phyloP scores from a whole-genome alignment of 345 rosid species.

The Eucalyptus polyanthemos region DNA sequence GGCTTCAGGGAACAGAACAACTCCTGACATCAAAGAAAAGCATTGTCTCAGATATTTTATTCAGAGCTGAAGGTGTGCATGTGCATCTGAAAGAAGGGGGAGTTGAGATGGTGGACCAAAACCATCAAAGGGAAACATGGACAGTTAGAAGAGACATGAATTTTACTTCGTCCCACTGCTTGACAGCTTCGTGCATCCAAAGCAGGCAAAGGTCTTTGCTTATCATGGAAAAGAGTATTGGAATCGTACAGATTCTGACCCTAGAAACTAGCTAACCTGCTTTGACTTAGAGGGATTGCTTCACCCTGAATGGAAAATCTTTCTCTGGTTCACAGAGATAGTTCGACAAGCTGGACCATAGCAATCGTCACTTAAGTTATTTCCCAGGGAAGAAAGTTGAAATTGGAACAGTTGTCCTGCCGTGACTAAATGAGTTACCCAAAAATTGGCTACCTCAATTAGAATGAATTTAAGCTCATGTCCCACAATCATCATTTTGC shows the following conservation, averaged over 20 bases:
- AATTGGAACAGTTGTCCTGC: not conserved
- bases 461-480: not conserved
- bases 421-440: not conserved
- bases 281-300: not conserved
- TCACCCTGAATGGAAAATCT: not conserved
- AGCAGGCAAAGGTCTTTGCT: not conserved
- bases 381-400: not conserved
- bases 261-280: not conserved
- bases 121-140: not conserved
- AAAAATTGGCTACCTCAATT: not conserved
- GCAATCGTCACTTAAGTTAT: not conserved
- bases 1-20: conserved; percentile 92
- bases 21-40: conserved; percentile 40
- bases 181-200: not conserved
- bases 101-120: not conserved
- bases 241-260: not conserved
- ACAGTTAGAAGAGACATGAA: not conserved
- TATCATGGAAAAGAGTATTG: not conserved
- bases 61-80: not conserved
- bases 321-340: not conserved
- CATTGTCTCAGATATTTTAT: not conserved
- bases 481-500: not conserved
- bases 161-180: not conserved
- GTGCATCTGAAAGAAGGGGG: not conserved
- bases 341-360: not conserved